These are phyloP conservation scores for Scenedesmus sp. DNA, from an alignment of 163 green algal genomes.

Conservation along the genomic window DNA sequence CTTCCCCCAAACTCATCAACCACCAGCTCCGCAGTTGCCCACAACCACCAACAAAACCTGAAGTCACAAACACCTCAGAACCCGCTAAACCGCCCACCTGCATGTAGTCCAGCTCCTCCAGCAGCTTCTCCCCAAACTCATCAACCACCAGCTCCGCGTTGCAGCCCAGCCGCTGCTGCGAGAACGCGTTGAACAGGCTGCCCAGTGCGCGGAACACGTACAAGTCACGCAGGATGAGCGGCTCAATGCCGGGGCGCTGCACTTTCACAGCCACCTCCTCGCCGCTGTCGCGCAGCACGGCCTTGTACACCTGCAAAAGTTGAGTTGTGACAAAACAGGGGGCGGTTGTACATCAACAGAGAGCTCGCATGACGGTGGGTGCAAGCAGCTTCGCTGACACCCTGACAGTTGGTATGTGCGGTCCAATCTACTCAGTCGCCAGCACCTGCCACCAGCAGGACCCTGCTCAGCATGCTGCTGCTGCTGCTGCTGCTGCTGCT, in stretches of 20 bases:
- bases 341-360: not conserved
- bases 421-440: not conserved
- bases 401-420: no score
- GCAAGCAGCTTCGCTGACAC: no score
- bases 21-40: slow-evolving; percentile 85
- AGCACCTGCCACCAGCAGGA: not conserved
- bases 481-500: not conserved
- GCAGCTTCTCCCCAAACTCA: slow-evolving; percentile 98
- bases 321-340: not conserved
- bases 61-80: not conserved
- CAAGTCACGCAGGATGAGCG: slow-evolving; percentile 94
- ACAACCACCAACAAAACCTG: not conserved
- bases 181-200: slow-evolving; percentile 62
- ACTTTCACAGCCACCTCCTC: slow-evolving; percentile 95
- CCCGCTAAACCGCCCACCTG: slow-evolving; percentile 67
- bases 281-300: slow-evolving; percentile 86
- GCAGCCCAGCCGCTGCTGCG: slow-evolving; percentile 80
- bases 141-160: slow-evolving; percentile 97
- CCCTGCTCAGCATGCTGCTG: not conserved
- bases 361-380: no score
- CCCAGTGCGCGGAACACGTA: slow-evolving; percentile 88
- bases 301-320: slow-evolving; percentile 91
- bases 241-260: slow-evolving; percentile 95
- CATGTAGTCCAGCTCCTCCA: slow-evolving; percentile 98
- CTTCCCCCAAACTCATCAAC: slow-evolving; percentile 99